Conservation (phyloP, 495 filamentous ascomycete genomes). For the Apodospora peruviana region DNA sequence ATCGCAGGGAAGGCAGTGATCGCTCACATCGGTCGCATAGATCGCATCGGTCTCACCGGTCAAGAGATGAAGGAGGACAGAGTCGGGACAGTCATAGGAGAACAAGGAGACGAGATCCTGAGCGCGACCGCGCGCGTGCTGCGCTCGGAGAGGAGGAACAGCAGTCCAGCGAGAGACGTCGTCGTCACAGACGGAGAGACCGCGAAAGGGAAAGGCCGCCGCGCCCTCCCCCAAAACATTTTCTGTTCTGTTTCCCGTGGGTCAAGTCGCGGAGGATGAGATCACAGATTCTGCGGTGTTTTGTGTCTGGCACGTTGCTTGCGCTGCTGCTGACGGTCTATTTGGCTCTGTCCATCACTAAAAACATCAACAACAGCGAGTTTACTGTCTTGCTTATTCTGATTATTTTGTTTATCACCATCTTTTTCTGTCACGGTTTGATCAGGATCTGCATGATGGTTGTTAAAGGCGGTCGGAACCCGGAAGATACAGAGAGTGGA, state of each 20-base stretch:
- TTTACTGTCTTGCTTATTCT: conserved; percentile 73
- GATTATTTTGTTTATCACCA: conserved; percentile 62
- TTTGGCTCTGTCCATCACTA: conserved; percentile 56
- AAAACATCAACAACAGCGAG: conserved; percentile 50
- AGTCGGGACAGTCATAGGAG: neutral
- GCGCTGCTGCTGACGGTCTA: conserved; percentile 52
- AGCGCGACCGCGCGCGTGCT: conserved; percentile 1
- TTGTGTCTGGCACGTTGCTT: conserved; percentile 51
- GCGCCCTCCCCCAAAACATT: conserved; percentile 30
- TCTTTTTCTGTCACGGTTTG: conserved; percentile 75
- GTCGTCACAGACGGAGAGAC: neutral
- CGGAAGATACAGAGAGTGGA: conserved; percentile 11
- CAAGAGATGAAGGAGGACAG: neutral
- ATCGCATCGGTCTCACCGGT: conserved; percentile 6
- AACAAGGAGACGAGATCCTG: conserved; percentile 6
- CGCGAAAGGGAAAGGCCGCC: neutral
- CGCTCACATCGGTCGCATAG: conserved; percentile 7
- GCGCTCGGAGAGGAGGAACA: neutral
- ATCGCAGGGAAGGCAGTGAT: conserved; percentile 17
- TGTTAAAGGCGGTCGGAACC: conserved; percentile 30
- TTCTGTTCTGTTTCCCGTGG: conserved; percentile 48
- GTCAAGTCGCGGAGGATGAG: conserved; percentile 48
- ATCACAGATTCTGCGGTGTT: conserved; percentile 51
- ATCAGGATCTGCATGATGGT: conserved; percentile 65
- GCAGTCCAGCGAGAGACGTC: conserved; percentile 12